These are phyloP conservation scores for Coelastrella sp. DNA, from an alignment of 139 green algal species.

Conservation along the genomic window DNA sequence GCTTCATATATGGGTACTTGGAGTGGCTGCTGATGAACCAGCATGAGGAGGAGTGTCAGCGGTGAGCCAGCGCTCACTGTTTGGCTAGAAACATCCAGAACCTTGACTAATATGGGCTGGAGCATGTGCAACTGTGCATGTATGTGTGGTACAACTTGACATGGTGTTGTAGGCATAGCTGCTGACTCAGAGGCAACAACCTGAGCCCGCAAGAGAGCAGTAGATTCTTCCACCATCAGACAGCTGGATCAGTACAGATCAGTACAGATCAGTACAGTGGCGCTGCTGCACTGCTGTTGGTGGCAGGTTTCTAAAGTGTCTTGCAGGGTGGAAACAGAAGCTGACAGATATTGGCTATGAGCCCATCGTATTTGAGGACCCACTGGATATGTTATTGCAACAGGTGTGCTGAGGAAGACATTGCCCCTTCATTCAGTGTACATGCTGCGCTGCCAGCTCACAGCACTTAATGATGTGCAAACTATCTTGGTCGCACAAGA, in stretches of 20 bases:
- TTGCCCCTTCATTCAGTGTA: not conserved
- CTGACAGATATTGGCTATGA: conserved; percentile 75
- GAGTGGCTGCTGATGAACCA: conserved; percentile 70
- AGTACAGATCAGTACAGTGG: not conserved
- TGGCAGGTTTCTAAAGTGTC: conserved; percentile 34
- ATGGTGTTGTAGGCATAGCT: too few species aligned
- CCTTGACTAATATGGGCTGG: too few species aligned
- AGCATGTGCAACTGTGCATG: too few species aligned
- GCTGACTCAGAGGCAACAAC: too few species aligned
- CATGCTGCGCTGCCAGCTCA: not conserved
- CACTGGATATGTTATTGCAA: conserved; percentile 82
- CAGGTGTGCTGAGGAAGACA: conserved; percentile 42
- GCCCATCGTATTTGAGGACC: conserved; percentile 85
- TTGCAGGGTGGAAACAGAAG: conserved; percentile 62
- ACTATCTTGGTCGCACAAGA: too few species aligned
- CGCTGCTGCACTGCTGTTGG: not conserved
- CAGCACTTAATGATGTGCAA: not conserved
- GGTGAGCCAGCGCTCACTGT: conserved; percentile 39
- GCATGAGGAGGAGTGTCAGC: conserved; percentile 68
- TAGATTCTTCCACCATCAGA: too few species aligned
- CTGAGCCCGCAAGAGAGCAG: too few species aligned
- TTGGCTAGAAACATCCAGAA: not conserved
- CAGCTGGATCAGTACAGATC: not conserved
- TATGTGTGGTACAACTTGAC: too few species aligned
- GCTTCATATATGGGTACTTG: conserved; percentile 84